These are phyloP conservation scores for Mrakia frigida DNA, from an alignment of 768 basidiomycete species.

Conservation along the genomic window DNA sequence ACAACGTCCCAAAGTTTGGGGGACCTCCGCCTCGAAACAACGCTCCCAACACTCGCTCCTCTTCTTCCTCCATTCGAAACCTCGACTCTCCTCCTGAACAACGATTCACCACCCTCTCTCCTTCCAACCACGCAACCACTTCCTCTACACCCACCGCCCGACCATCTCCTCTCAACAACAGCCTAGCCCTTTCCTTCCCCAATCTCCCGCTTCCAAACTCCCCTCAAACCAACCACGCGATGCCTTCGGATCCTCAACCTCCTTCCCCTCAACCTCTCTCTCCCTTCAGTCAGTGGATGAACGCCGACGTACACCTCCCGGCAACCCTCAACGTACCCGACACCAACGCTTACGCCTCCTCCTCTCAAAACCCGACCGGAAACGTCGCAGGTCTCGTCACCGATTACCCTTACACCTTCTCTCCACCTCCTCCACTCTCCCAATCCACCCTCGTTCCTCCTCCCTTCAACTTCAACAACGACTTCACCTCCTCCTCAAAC, in stretches of 20 bases:
- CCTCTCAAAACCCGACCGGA: not conserved
- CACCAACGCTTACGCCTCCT: not conserved
- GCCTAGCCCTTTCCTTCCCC: not conserved
- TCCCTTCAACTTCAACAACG: not conserved
- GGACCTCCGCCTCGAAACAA: not conserved
- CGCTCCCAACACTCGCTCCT: constrained; percentile 2
- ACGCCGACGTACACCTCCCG: constrained; percentile 11
- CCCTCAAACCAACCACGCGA: not conserved
- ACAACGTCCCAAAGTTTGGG: constrained; percentile 5
- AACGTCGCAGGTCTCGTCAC: constrained; percentile 3
- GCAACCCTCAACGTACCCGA: not conserved
- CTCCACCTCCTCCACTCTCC: not conserved
- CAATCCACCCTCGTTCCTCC: not conserved
- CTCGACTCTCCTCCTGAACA: constrained; percentile 15
- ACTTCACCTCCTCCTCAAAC: not conserved
- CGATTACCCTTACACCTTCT: constrained; percentile 4
- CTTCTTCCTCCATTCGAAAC: not conserved
- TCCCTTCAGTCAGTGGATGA: constrained; percentile 24
- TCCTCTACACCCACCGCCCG: not conserved
- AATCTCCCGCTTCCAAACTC: not conserved
- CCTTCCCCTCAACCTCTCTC: constrained; percentile 12
- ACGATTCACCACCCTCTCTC: constrained; percentile 8
- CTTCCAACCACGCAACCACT: not conserved
- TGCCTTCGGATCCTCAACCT: not conserved
- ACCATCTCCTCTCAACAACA: not conserved